Conservation (phyloP, 371 early-diverging fungal genomes). For the Neoconidiobolus thromboides region DNA sequence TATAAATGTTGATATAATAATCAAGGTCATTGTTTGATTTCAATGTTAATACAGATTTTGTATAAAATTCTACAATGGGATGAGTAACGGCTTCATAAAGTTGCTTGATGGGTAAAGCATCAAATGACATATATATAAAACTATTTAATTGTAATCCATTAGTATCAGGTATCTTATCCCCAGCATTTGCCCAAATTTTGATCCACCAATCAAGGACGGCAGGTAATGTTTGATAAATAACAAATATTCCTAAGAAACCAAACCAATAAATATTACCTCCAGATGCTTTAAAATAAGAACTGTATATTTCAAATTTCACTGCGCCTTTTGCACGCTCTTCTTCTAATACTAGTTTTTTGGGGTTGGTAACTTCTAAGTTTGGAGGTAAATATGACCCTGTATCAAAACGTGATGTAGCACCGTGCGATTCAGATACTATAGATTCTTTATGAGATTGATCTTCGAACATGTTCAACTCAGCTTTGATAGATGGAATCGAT, state of each 20-base stretch:
- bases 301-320: conserved; percentile 35
- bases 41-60: no score
- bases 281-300: conserved; percentile 34
- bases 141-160: no score
- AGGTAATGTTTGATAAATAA: conserved; percentile 22
- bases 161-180: not conserved
- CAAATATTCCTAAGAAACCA: conserved; percentile 23
- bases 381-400: not conserved
- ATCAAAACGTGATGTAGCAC: no score
- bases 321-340: conserved; percentile 45
- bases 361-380: conserved; percentile 7
- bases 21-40: conserved; percentile 5
- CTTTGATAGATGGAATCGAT: conserved; percentile 15
- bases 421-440: no score
- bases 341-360: conserved; percentile 34
- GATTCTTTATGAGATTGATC: no score
- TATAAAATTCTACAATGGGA: no score
- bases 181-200: conserved; percentile 5
- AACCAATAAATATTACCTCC: conserved; percentile 39
- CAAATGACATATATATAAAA: no score
- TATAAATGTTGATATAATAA: conserved; percentile 8
- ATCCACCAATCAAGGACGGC: conserved; percentile 20
- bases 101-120: not conserved
- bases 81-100: not conserved
- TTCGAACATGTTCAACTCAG: conserved; percentile 13